Evolutionary conservation across 306 rosid species (phyloP), one percentile per base, ranked within the genome.

Genomic region (Rosa persica): DNA sequence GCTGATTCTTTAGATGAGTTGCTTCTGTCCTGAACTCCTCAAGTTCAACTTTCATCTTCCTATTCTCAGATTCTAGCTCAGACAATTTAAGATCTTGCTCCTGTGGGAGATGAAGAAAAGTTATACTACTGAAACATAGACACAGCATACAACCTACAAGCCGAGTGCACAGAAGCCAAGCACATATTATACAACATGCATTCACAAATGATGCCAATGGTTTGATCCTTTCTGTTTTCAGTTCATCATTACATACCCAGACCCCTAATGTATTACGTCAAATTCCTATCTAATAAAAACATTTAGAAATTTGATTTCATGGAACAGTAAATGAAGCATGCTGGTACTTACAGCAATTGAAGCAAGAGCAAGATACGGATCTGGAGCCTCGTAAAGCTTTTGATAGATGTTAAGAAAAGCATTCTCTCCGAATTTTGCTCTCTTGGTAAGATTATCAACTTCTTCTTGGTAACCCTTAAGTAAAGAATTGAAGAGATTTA

Each of bases 11-110:
- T 73, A 95, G 86, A 91, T 95, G 97, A 76, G 98, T 86, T 78
- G 99, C 94, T 87, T 95, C 99, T 51, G 99, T 91, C 87, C 99
- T 86, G 81, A 89, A 95, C 83, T 95, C 99, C 86, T 95, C 99
- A 76, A 95, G 99, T 85, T 95, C 99, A 65, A 95, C 94, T 91
- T 95, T 93, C 99, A 95, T 95, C 90, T 93, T 93, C 73, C 93
- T 86, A 85, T 95, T 95, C 78, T 93, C 98, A 74, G 97, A 93
- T 83, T 95, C 99, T 81, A 91, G 60, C 68, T 93, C 99, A 47
- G 97, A 89, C 80, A 93, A 71, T 83, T 93, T 93, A 81, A 89
- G 64, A 90, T 91, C 98, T 91, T 89, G 99, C 76, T 93, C 98
- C 99, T 95, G 86, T 57, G 78, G 75, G 73, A 76, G 86, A 80